Evolutionary conservation across 306 rosid species (phyloP).

Genomic region (Herpetospermum pedunculosum): DNA sequence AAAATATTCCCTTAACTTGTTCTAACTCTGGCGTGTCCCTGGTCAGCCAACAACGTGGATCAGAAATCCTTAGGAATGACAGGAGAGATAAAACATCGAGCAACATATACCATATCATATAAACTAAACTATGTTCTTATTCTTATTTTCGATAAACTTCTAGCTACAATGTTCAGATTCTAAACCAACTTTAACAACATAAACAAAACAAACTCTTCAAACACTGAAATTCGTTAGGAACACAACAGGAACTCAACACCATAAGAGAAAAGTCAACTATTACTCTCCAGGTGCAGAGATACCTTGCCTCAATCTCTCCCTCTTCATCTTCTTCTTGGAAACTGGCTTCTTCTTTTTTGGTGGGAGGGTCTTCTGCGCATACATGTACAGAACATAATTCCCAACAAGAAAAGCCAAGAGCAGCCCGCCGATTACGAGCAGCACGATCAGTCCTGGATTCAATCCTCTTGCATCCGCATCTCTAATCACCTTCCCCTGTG

Average conservation of each 20-base stretch:
- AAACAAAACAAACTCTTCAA: neutral
- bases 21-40: neutral
- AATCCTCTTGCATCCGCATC: slow-evolving; percentile 52
- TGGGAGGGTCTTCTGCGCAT: slow-evolving; percentile 77
- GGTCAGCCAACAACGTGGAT: neutral
- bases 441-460: slow-evolving; percentile 77
- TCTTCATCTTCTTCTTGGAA: slow-evolving; percentile 93
- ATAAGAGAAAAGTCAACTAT: neutral
- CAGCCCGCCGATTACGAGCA: slow-evolving; percentile 57
- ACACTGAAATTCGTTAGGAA: neutral
- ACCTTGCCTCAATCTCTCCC: slow-evolving; percentile 91
- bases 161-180: neutral
- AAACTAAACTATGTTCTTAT: neutral
- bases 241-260: neutral
- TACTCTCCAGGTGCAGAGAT: slow-evolving; percentile 96
- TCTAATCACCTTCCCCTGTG: slow-evolving; percentile 33
- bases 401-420: slow-evolving; percentile 55
- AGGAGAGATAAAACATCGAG: too few species aligned
- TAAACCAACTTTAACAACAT: neutral
- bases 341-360: slow-evolving; percentile 82
- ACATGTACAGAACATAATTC: slow-evolving; percentile 51
- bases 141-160: neutral
- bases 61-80: too few species aligned
- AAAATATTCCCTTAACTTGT: too few species aligned
- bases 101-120: neutral